Base-by-base conservation (phyloP, 1,284 basidiomycete species). In the Trametes pubescens region DNA sequence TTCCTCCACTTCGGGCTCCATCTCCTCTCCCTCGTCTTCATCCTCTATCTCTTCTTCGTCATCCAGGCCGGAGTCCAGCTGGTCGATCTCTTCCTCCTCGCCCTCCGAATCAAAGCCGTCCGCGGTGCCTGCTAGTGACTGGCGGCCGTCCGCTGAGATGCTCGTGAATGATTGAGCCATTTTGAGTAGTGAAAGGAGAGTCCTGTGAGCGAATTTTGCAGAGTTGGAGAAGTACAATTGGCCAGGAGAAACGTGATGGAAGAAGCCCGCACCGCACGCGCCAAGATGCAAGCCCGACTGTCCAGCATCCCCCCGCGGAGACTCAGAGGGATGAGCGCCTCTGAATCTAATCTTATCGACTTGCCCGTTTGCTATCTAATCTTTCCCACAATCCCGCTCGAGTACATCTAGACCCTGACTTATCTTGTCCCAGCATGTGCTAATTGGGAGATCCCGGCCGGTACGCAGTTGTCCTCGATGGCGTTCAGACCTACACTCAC, bases 41-140 rank as follows among this genome's bases (percentile, higher is more conserved):
- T 70, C 75, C 62, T 85, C 29, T 32, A 32, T 8, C 29, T 32
- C 81, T 40, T 77, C 68, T 7, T 71, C 75, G 52, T 72, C 76
- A 57, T 77, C 77, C 22, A 77, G 78, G 71, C 89, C 90, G 16
- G 89, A 90, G 71, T 86, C 87, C 22, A 92, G 84, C 73, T 92
- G 86, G 79, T 86, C 85, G 61, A 84, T 76, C 65, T 86, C 85
- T 49, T 82, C 84, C 26, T 85, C 83, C 52, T 79, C 80, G 51
- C 77, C 53, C 11, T 72, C 72, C n/a, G 66, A 68, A 11, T 72
- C 70, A 55, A 65, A 57, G 40, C 65, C 69, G 35, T 65, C 65
- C n/a, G 64, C 68, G 44, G 71, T 67, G 57, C 63, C 63, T 26
- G 64, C 61, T 38, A 69, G 55, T 47, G 67, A 69, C 51, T 62